phyloP scores from a whole-genome alignment of 2,329 filamentous ascomycete genomes.

The Nothophaeocryptopus gaeumannii region DNA sequence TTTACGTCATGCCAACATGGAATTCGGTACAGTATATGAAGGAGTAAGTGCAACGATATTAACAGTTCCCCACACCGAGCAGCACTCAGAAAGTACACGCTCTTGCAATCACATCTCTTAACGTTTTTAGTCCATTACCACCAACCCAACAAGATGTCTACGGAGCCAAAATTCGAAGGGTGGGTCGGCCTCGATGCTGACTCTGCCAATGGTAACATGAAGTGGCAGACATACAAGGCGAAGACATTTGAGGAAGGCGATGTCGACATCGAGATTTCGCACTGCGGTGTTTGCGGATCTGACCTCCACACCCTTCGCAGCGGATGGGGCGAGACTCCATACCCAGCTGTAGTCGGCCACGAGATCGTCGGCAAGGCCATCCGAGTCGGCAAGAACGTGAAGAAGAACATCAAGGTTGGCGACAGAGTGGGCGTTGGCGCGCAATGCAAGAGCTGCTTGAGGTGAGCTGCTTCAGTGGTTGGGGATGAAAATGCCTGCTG shows the following conservation, averaged over 20 bases:
- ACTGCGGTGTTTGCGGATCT: constrained; percentile 37
- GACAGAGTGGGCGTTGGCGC: constrained; percentile 51
- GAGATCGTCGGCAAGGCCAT: constrained; percentile 34
- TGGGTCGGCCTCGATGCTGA: constrained; percentile 53
- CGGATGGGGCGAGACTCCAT: constrained; percentile 43
- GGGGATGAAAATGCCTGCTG: neutral
- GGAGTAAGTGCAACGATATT: too few relatives aligned
- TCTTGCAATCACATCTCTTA: too few relatives aligned
- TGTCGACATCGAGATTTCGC: constrained; percentile 41
- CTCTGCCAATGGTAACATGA: constrained; percentile 53
- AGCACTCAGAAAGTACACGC: too few relatives aligned
- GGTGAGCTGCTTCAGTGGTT: neutral
- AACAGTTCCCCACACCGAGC: too few relatives aligned
- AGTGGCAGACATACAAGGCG: constrained; percentile 42
- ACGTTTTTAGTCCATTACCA: neutral
- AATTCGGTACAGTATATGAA: too few relatives aligned
- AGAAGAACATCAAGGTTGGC: constrained; percentile 33
- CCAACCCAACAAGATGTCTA: neutral
- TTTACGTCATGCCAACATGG: too few relatives aligned
- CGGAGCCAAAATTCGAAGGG: constrained; percentile 53
- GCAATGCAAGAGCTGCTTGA: constrained; percentile 48
- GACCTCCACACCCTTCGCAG: constrained; percentile 32
- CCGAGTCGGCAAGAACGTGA: constrained; percentile 31
- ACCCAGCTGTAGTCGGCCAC: constrained; percentile 19
- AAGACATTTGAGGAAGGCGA: constrained; percentile 41